Evolutionary conservation across 2,329 filamentous ascomycete species (phyloP).

Genomic region (Calonectria multiphialidica): DNA sequence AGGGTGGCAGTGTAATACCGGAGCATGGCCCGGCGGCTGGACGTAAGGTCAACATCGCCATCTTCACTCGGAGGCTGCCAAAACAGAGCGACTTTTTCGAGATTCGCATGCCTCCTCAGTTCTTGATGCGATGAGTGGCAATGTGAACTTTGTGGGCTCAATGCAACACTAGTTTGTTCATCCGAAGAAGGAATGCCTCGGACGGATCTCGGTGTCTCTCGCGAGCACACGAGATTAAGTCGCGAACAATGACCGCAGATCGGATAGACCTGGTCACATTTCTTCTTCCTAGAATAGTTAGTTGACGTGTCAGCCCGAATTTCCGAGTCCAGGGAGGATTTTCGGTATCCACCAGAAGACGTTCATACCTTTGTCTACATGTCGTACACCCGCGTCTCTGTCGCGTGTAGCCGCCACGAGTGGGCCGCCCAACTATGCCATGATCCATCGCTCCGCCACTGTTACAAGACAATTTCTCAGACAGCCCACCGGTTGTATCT

Average conservation of each 20-base stretch:
- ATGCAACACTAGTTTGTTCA: not conserved
- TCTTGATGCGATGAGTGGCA: not conserved
- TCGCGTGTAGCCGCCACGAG: conserved; percentile 31
- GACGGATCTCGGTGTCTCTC: conserved; percentile 23
- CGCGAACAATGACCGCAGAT: conserved; percentile 33
- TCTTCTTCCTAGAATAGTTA: conserved; percentile 25
- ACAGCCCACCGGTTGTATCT: not conserved
- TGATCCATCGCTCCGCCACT: not conserved
- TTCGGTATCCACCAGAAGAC: not conserved
- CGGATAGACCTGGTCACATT: conserved; percentile 31
- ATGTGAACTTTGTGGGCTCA: not conserved
- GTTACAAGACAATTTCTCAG: not conserved
- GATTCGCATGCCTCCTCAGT: not conserved
- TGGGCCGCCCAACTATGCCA: not conserved
- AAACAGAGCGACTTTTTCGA: not conserved
- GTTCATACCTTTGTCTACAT: conserved; percentile 30
- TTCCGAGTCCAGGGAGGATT: too few relatives aligned
- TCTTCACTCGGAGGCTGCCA: not conserved
- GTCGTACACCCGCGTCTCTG: conserved; percentile 37
- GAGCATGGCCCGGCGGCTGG: conserved; percentile 30
- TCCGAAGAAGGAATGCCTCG: not conserved
- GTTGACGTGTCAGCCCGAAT: not conserved
- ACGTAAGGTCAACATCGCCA: conserved; percentile 5
- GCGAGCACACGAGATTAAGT: conserved; percentile 31
- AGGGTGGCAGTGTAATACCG: conserved; percentile 32